Evolutionary conservation across 768 basidiomycete genomes (phyloP).

Genomic region (Collybiopsis luxurians): DNA sequence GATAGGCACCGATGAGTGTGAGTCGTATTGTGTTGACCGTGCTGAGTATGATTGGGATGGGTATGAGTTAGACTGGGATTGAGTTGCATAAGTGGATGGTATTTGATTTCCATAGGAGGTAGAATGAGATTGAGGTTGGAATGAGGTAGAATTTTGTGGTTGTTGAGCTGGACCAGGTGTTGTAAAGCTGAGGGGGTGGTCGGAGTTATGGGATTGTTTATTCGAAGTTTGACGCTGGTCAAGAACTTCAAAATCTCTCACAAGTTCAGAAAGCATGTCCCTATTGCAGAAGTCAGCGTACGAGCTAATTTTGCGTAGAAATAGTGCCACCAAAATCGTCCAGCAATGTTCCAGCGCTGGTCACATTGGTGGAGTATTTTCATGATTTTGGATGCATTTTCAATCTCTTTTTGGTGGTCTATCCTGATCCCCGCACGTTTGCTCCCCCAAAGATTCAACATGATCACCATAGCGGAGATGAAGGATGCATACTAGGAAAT

Average conservation of each 20-base stretch:
- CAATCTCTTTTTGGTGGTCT: constrained; percentile 43
- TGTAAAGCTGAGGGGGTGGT: neutral
- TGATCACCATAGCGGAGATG: constrained; percentile 47
- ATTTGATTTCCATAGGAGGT: neutral
- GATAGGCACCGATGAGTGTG: neutral
- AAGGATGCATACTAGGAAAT: constrained; percentile 30
- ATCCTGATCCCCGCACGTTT: constrained; percentile 37
- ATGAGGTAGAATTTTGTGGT: neutral
- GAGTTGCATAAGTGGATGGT: neutral
- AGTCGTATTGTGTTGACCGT: neutral
- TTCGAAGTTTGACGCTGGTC: neutral
- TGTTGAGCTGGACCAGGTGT: neutral
- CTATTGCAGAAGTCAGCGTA: neutral
- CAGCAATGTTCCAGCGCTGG: constrained; percentile 7
- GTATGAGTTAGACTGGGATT: no score
- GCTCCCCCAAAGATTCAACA: constrained; percentile 56
- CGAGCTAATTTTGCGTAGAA: neutral
- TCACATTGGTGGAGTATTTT: constrained; percentile 8
- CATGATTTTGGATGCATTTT: constrained; percentile 52
- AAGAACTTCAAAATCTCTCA: neutral
- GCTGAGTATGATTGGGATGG: neutral
- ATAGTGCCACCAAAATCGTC: constrained; percentile 5
- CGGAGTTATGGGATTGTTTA: neutral
- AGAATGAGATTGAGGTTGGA: neutral
- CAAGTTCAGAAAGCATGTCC: constrained; percentile 8